These are phyloP conservation scores for Fermentozyma sake DNA, from an alignment of 1,139 yeast species.

Conservation along the genomic window DNA sequence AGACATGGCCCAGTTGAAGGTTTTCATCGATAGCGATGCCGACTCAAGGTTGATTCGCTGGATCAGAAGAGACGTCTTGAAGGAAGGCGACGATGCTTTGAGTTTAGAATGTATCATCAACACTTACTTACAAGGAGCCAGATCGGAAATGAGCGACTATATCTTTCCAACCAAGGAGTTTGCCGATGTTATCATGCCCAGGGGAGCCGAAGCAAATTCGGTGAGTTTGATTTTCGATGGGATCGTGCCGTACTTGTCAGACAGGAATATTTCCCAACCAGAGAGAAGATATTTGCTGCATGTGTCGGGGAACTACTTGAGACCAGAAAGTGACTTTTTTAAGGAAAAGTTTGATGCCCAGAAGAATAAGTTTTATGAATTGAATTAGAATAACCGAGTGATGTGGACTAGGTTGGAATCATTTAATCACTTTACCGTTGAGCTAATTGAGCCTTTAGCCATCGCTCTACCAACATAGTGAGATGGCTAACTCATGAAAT, in stretches of 20 bases:
- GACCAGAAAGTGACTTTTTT: slow-evolving; percentile 22
- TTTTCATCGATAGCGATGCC: slow-evolving; percentile 82
- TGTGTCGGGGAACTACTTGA: slow-evolving; percentile 13
- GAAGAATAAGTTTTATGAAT: slow-evolving; percentile 49
- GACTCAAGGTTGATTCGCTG: slow-evolving; percentile 79
- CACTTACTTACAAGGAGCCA: slow-evolving; percentile 58
- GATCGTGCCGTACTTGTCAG: slow-evolving; percentile 39
- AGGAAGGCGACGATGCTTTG: slow-evolving; percentile 5
- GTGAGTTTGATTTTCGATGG: slow-evolving; percentile 74
- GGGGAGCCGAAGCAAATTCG: slow-evolving; percentile 64
- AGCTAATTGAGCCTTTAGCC: no score
- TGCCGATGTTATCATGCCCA: slow-evolving; percentile 81
- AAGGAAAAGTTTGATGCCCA: slow-evolving; percentile 45
- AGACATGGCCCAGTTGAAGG: slow-evolving; percentile 56
- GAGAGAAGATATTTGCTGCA: slow-evolving; percentile 11
- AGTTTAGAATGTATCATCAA: slow-evolving; percentile 51
- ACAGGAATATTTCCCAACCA: slow-evolving; percentile 16
- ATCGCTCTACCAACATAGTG: no score
- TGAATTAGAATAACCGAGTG: slow-evolving; percentile 26
- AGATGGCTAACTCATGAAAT: no score
- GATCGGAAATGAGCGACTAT: slow-evolving; percentile 73
- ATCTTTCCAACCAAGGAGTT: slow-evolving; percentile 71
- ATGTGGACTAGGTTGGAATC: no score
- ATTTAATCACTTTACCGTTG: no score
- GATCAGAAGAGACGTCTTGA: slow-evolving; percentile 47